Evolutionary conservation across 148 eudicot species (phyloP).

Genomic region (Rhododendron vialii): DNA sequence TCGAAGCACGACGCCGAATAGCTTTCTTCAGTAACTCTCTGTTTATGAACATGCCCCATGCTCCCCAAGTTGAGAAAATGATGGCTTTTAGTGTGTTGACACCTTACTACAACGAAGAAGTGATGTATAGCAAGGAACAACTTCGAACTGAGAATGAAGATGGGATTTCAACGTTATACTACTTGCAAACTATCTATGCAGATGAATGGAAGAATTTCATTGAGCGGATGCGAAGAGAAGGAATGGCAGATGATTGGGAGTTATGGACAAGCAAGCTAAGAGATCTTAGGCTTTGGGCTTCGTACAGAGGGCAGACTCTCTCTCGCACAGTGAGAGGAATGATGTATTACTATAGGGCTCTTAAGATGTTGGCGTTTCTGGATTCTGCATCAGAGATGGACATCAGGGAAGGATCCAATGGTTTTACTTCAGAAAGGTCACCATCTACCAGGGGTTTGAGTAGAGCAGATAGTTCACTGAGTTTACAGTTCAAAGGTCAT

Average conservation of each 20-base stretch:
- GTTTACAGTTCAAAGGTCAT: slow-evolving; percentile 34
- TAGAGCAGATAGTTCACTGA: slow-evolving; percentile 28
- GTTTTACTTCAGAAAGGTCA: slow-evolving; percentile 34
- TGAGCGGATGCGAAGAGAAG: slow-evolving; percentile 69
- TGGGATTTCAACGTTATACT: slow-evolving; percentile 76
- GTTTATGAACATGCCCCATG: slow-evolving; percentile 96
- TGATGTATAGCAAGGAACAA: slow-evolving; percentile 64
- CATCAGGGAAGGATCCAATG: slow-evolving; percentile 59
- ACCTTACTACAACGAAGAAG: slow-evolving; percentile 86
- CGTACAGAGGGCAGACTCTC: slow-evolving; percentile 87
- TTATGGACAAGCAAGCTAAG: slow-evolving; percentile 45
- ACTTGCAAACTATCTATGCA: slow-evolving; percentile 75
- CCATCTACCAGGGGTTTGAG: slow-evolving; percentile 44
- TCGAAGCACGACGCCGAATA: slow-evolving; percentile 79
- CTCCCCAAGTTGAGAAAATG: slow-evolving; percentile 93
- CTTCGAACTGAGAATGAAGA: slow-evolving; percentile 86
- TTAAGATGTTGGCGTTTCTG: slow-evolving; percentile 82
- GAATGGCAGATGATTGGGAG: slow-evolving; percentile 48
- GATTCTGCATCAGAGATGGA: slow-evolving; percentile 95
- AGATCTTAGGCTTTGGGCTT: slow-evolving; percentile 81
- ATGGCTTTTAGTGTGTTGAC: slow-evolving; percentile 81
- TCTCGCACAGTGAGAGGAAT: slow-evolving; percentile 88
- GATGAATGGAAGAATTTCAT: slow-evolving; percentile 83
- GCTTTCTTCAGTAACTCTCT: slow-evolving; percentile 89
- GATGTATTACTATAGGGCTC: slow-evolving; percentile 92